Evolutionary conservation across 352 stramenopile genomes (phyloP).

Genomic region (Phytophthora hibernalis): DNA sequence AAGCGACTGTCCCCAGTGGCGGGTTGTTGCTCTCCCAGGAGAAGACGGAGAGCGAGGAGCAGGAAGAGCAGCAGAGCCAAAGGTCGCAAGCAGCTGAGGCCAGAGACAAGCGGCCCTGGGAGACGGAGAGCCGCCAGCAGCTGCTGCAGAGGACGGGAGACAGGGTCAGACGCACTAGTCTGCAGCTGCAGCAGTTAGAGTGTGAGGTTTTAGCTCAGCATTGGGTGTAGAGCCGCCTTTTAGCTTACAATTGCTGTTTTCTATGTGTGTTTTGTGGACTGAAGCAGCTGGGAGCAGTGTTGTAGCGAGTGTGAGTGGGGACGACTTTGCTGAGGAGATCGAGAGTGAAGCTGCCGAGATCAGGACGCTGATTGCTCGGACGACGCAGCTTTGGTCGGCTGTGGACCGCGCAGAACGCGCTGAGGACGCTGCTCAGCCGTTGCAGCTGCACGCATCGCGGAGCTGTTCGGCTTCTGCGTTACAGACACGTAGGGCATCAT

Average conservation of each 20-base stretch:
- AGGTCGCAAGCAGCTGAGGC: slow-evolving; percentile 3
- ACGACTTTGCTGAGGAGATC: slow-evolving; percentile 37
- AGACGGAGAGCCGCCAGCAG: slow-evolving; percentile 17
- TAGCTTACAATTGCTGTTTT: slow-evolving; percentile 19
- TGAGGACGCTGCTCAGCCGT: slow-evolving; percentile 4
- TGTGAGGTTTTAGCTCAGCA: slow-evolving; percentile 12
- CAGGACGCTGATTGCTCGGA: slow-evolving; percentile 41
- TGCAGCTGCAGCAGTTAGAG: slow-evolving; percentile 25
- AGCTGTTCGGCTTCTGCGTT: slow-evolving; percentile 10
- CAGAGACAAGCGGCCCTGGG: slow-evolving; percentile 15
- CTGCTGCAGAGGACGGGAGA: slow-evolving; percentile 23
- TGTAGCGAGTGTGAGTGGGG: not conserved
- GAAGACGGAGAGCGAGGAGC: slow-evolving; percentile 23
- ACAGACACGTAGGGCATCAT: not conserved
- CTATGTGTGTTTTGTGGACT: slow-evolving; percentile 1
- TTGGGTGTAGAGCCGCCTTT: not conserved
- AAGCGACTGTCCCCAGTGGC: not conserved
- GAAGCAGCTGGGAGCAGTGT: not conserved
- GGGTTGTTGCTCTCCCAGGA: not conserved
- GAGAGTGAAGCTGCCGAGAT: slow-evolving; percentile 46
- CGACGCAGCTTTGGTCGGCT: slow-evolving; percentile 41
- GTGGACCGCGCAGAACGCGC: slow-evolving; percentile 30
- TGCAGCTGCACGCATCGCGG: not conserved
- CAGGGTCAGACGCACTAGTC: slow-evolving; percentile 19
- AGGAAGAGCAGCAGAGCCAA: slow-evolving; percentile 6